phyloP scores from a whole-genome alignment of 2,329 filamentous ascomycete species.

The Fusarium citri region DNA sequence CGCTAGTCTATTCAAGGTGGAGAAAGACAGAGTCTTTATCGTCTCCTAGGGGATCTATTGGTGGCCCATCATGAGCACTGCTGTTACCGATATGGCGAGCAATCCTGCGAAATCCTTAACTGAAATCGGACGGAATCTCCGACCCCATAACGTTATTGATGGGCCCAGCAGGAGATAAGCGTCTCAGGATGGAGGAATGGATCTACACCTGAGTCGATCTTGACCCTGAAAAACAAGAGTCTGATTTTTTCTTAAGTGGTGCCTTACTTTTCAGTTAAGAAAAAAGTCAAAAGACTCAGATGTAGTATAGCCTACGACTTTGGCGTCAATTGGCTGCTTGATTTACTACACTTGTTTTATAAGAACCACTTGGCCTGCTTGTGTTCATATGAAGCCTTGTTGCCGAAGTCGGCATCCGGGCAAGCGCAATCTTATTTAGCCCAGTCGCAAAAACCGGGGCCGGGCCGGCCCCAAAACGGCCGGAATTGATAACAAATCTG shows the following conservation, averaged over 20 bases:
- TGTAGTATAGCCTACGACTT: background rate
- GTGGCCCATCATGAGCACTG: constrained; percentile 1
- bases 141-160: background rate
- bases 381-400: constrained; percentile 18
- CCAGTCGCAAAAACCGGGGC: constrained; percentile 13
- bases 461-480: constrained; percentile 11
- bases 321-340: background rate
- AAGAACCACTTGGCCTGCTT: background rate
- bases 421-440: background rate
- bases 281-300: background rate
- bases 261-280: background rate
- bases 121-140: background rate
- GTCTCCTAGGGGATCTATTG: constrained; percentile 14
- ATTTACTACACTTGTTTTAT: background rate
- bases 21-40: constrained; percentile 28
- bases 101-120: constrained; percentile 16
- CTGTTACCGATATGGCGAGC: constrained; percentile 17
- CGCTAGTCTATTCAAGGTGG: constrained; percentile 30
- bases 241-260: background rate
- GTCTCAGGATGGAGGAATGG: constrained; percentile 12
- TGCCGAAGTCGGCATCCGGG: constrained; percentile 34
- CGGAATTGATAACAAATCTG: background rate
- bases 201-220: constrained; percentile 19
- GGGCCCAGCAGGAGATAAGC: constrained; percentile 21
- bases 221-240: background rate